Evolutionary conservation across 805 yeast genomes (phyloP), one percentile per base, ranked within the genome.

Genomic region (Pichia pseudocactophila): DNA sequence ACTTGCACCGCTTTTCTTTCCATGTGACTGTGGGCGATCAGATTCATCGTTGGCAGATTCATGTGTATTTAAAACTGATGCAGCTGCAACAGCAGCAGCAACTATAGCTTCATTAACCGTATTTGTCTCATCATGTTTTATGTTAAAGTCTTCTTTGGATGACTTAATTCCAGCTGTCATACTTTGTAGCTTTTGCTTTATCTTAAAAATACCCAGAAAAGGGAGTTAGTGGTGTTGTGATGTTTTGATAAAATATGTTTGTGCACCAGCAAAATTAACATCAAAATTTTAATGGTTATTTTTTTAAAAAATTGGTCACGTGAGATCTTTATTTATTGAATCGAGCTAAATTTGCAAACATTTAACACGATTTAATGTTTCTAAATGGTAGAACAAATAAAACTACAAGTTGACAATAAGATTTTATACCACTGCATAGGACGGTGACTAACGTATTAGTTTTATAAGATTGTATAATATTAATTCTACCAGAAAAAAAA

Each of bases 211-310:
- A 7, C 18, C 17, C 26, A 15, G 25, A 28, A 37, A 17, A 15
- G 17, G 16, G 13, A 16, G 28, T 30, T 38, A 40, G 44, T 51
- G 50, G 52, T 54, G 55, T 49, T 47, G 44, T 51, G 53, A 52
- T 50, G 55, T 50, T 49, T 46, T 40, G 42, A 30, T 2, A 17
- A 12, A 9, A 32, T 32, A 15, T 16, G 5, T 20, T 18, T 36
- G 43, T 40, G 34, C 43, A 37, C 44, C 44, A 37, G 30, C 37
- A 27, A 34, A 32, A 22, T 22, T 22, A n/a, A n/a, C n/a, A n/a
- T n/a, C n/a, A n/a, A n/a, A n/a, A n/a, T n/a, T n/a, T n/a, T n/a
- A n/a, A n/a, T n/a, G n/a, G n/a, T n/a, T n/a, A n/a, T n/a, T n/a
- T n/a, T n/a, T n/a, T n/a, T n/a, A n/a, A n/a, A n/a, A n/a, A n/a